These are phyloP conservation scores for Entophlyctis luteolus DNA, from an alignment of 192 early-diverging fungal species.

Conservation along the genomic window DNA sequence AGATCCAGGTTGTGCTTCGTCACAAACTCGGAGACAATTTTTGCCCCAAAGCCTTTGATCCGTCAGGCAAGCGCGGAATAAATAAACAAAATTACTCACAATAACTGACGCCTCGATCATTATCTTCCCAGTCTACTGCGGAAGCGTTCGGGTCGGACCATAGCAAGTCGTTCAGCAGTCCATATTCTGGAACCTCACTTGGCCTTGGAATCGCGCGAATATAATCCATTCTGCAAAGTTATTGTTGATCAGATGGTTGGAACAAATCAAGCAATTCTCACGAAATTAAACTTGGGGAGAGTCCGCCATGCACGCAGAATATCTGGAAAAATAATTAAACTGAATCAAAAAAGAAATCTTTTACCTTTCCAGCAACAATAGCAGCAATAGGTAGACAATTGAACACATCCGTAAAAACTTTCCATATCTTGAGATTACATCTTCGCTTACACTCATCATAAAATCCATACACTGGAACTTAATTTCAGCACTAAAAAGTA, in stretches of 20 bases:
- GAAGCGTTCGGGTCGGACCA: conserved; percentile 91
- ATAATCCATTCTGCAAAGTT: conserved; percentile 91
- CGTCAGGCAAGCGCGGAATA: neutral
- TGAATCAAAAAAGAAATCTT: no score
- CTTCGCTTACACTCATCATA: conserved; percentile 96
- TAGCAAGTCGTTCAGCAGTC: conserved; percentile 81
- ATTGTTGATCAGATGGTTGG: no score
- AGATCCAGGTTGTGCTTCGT: conserved; percentile 84
- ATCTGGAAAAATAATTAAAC: conserved; percentile 58
- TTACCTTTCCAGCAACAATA: conserved; percentile 73
- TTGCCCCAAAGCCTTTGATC: conserved; percentile 67
- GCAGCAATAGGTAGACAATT: conserved; percentile 89
- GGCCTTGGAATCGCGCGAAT: conserved; percentile 76
- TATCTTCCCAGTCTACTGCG: conserved; percentile 81
- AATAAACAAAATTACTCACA: no score
- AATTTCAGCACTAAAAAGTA: neutral
- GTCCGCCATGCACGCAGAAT: conserved; percentile 92
- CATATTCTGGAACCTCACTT: conserved; percentile 87
- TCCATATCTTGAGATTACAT: conserved; percentile 83
- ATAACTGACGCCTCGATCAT: conserved; percentile 93
- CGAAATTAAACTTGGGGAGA: conserved; percentile 65
- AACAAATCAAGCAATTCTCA: conserved; percentile 27
- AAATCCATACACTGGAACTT: conserved; percentile 88
- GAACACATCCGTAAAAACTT: conserved; percentile 88
- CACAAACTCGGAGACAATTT: conserved; percentile 80